These are phyloP conservation scores for Hypericum perforatum DNA, from an alignment of 345 rosid genomes.

Conservation along the genomic window DNA sequence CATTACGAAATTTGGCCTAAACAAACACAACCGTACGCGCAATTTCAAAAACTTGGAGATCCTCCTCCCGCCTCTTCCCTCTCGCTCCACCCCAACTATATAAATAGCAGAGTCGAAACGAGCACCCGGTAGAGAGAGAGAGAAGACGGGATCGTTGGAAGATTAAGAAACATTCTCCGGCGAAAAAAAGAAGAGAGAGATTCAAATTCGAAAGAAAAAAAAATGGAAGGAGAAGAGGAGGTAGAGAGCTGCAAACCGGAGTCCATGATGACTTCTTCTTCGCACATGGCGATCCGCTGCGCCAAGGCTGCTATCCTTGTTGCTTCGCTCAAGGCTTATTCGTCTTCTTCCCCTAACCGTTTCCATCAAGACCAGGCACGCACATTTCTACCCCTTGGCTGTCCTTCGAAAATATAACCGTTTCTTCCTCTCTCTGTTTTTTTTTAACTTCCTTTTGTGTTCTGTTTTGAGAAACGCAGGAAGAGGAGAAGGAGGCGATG, in stretches of 20 bases:
- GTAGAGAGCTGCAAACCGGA: conserved; percentile 9
- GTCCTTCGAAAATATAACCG: background rate
- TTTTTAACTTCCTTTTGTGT: background rate
- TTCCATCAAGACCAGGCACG: conserved; percentile 9
- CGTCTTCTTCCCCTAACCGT: conserved; percentile 7
- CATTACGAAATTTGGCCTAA: too few species aligned
- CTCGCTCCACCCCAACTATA: too few species aligned
- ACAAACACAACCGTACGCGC: too few species aligned
- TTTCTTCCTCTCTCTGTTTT: background rate
- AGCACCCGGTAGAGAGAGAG: too few species aligned
- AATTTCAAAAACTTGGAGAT: too few species aligned
- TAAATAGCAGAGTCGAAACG: too few species aligned
- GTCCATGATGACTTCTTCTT: conserved; percentile 9
- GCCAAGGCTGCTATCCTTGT: conserved; percentile 19
- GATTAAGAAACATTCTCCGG: too few species aligned
- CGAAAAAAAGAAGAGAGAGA: too few species aligned
- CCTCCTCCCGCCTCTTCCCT: too few species aligned
- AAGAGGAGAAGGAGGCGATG: conserved; percentile 4
- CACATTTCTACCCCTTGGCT: background rate
- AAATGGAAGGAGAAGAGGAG: conserved; percentile 6
- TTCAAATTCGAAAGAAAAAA: background rate
- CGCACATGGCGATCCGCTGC: conserved; percentile 17
- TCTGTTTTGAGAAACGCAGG: background rate
- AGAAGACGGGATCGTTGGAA: too few species aligned
- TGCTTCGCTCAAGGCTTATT: conserved; percentile 10